A percentile compares a stretch with the other conserved stretches of the same genome.
Evolutionary conservation across 805 yeast genomes (phyloP).

Genomic region (Metschnikowia borealis): DNA sequence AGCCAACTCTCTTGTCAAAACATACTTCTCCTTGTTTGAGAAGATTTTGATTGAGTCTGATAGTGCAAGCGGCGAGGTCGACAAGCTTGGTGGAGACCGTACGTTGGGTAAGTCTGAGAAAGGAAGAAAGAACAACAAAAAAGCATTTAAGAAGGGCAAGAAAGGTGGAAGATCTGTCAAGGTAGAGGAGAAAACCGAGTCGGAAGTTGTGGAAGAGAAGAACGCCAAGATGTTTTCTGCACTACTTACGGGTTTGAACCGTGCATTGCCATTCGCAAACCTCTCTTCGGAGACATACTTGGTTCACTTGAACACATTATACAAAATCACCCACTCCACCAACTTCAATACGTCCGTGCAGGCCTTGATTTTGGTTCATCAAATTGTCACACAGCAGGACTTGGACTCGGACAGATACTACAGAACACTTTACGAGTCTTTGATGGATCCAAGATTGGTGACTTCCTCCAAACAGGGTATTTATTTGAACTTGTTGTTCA

Average conservation of each 20-base stretch:
- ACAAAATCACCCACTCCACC: constrained; percentile 87
- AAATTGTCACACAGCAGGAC: constrained; percentile 61
- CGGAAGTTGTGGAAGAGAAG: constrained; percentile 70
- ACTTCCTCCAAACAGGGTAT: constrained; percentile 91
- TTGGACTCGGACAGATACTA: constrained; percentile 66
- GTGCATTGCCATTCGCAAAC: constrained; percentile 90
- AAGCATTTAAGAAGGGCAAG: constrained; percentile 75
- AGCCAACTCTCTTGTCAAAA: constrained; percentile 77
- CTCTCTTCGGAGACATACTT: constrained; percentile 67
- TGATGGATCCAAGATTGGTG: constrained; percentile 78
- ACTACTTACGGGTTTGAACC: constrained; percentile 86
- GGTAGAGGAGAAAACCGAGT: constrained; percentile 53
- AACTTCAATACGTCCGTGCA: constrained; percentile 93
- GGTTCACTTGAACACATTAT: constrained; percentile 77
- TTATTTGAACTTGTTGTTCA: constrained; percentile 80
- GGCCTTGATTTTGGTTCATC: constrained; percentile 81
- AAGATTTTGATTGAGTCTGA: constrained; percentile 72
- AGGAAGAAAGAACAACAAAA: constrained; percentile 55
- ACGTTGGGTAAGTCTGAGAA: constrained; percentile 51
- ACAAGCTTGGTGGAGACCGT: constrained; percentile 23
- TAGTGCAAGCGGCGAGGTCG: constrained; percentile 37
- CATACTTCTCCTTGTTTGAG: constrained; percentile 84
- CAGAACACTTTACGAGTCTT: constrained; percentile 83
- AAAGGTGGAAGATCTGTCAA: constrained; percentile 84
- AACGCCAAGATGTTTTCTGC: constrained; percentile 85